Evolutionary conservation across 768 basidiomycete species (phyloP), one percentile per base, ranked within the genome.

Genomic region (Tremella yokohamensis): DNA sequence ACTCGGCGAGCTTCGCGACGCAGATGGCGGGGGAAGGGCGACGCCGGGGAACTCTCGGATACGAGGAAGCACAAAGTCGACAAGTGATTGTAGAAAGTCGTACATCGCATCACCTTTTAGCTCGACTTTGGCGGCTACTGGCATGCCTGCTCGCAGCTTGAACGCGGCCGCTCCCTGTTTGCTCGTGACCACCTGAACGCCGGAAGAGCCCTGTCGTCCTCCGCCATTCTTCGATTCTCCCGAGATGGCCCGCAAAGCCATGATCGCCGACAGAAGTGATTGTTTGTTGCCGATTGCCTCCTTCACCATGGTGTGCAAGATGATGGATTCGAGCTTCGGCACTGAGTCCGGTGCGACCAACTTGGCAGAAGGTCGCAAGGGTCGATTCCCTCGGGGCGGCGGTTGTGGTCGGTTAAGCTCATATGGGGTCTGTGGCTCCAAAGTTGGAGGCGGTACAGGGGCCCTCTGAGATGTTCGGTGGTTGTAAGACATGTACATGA

Each of bases 31-130:
- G n/a, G 90, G 89, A 18, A 99, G 79, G 3, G 83, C 75, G 63
- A 99, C 72, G 25, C 94, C 96, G 11, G 82, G 80, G 79, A 91
- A 99, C 70, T 97, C 93, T 69, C 92, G 84, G 52, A 96, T 77
- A 19, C 94, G 85, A 1, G 94, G 94, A n/a, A 97, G 79, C 58
- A 99, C 94, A 70, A 97, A 96, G 70, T 97, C 91, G 68, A 85
- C 84, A 67, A 99, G 83, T 8, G 84, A 85, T 56, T 84, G 84
- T 56, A 98, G 80, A 78, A 98, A 97, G 67, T 90, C 88, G 80
- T 90, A 97, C 93, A 98, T 97, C 65, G 86, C 84, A 49, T 87
- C 85, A 13, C 93, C 93, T 72, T 84, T 85, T 65, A 99, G 78
- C 73, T 89, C 89, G 60, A 97, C 90, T 79, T 92, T 92, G 63